Evolutionary conservation across 169 alveolate genomes (phyloP), one percentile per base, ranked within the genome.

Genomic region (Plasmodium gaboni): DNA sequence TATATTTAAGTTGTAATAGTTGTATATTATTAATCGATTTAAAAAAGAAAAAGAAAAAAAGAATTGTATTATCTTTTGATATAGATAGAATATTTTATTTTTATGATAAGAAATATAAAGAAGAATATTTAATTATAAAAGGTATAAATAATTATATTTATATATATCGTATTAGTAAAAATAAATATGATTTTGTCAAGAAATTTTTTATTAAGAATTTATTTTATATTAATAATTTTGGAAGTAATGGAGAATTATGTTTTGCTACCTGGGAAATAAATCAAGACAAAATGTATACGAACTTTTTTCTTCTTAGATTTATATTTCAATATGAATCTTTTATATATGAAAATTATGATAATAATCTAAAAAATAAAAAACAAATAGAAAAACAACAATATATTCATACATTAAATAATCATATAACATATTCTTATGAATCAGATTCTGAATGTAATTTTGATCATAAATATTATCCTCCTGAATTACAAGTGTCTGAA

Each of bases 81-180:
- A 76, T 76, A 76, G 89, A 76, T 76, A 48, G 17, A 32, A 61
- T 76, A 13, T 76, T 76, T 76, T 76, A 76, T 59, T 76, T 76
- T 63, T 38, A 63, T 64, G 89, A 76, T 57, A 76, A 50, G 44
- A 76, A 64, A 42, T 10, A 7, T 5, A 42, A 76, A 22, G 71
- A 76, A 76, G 89, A 76, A 76, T 76, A 76, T 76, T 76, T 76
- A 38, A 42, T 76, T 48, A 59, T 76, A 57, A 76, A 76, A 63
- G 26, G 63, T 0, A 64, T 64, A 10, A 51, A 64, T 76, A 76
- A 64, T 64, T 76, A 76, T 53, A 64, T 76, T 1, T 76, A 76
- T 55, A 1, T 76, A 55, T 76, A 76, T 76, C 67, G 19, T 24
- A 76, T 76, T 63, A 76, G 65, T 17, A 68, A 76, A 2, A 63